phyloP scores from a whole-genome alignment of 176 grass and related monocot species.

The Musa beccarii region DNA sequence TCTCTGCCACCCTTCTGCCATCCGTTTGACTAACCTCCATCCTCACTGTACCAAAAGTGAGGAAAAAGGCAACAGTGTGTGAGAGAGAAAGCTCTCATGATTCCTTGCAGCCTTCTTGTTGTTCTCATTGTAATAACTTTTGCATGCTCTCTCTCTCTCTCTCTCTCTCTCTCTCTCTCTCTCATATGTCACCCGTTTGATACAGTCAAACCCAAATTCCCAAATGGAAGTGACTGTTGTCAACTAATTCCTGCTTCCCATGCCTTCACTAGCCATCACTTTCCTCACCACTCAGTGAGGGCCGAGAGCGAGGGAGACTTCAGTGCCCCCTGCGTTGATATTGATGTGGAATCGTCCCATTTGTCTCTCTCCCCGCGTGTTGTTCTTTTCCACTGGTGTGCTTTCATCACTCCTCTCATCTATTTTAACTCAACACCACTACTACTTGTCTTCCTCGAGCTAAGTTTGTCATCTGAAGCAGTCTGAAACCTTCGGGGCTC shows the following conservation, averaged over 20 bases:
- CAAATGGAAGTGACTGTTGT: slow-evolving; percentile 45
- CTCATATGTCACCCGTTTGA: not conserved
- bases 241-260: slow-evolving; percentile 9
- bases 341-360: slow-evolving; percentile 23
- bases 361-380: slow-evolving; percentile 28
- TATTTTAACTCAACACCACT: slow-evolving; percentile 15
- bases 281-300: not conserved
- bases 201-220: slow-evolving; percentile 35
- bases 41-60: not conserved
- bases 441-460: slow-evolving; percentile 7
- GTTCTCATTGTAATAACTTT: too few species aligned
- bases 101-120: too few species aligned
- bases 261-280: not conserved
- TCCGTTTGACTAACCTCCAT: not conserved
- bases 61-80: not conserved
- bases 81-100: not conserved
- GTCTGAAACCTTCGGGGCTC: not conserved
- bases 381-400: slow-evolving; percentile 27
- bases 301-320: slow-evolving; percentile 12
- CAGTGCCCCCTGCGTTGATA: slow-evolving; percentile 11
- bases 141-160: not conserved
- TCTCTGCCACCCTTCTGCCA: not conserved
- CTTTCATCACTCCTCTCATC: not conserved
- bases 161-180: not conserved
- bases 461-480: not conserved